Percentiles rank a stretch among this genome's conserved stretches.
Evolutionary conservation across 345 rosid species (phyloP).

Genomic region (Trapa bicornis): DNA sequence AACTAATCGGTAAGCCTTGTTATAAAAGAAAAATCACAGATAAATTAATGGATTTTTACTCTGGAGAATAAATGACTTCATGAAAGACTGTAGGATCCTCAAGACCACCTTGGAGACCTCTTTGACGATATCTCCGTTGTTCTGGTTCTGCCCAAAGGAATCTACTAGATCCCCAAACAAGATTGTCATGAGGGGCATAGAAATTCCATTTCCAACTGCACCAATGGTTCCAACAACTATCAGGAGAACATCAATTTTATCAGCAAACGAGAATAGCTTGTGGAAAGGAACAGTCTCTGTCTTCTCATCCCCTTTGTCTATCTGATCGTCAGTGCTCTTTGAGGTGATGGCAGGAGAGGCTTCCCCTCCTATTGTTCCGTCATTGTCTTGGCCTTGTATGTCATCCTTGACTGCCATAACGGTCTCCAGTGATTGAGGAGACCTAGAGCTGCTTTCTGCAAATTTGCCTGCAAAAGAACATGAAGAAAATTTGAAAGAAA

Average conservation of each 20-base stretch:
- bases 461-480: too few species aligned
- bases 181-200: conserved; percentile 62
- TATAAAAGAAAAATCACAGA: neutral
- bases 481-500: too few species aligned
- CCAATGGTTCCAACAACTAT: conserved; percentile 61
- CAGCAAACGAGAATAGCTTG: conserved; percentile 70
- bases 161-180: conserved; percentile 53
- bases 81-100: neutral
- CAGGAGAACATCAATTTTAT: conserved; percentile 41
- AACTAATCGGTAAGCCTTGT: neutral
- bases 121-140: conserved; percentile 6
- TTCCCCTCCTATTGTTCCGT: neutral
- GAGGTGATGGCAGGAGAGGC: neutral
- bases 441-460: too few species aligned
- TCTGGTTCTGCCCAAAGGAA: conserved; percentile 61
- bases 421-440: neutral
- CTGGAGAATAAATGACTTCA: neutral
- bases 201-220: conserved; percentile 52
- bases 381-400: neutral
- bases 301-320: conserved; percentile 37
- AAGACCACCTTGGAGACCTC: neutral
- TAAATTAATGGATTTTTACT: too few species aligned
- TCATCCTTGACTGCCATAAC: neutral
- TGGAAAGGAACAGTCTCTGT: conserved; percentile 41
- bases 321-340: conserved; percentile 4